These are phyloP conservation scores for Nyssa sinensis DNA, from an alignment of 148 eudicot genomes.

Conservation along the genomic window DNA sequence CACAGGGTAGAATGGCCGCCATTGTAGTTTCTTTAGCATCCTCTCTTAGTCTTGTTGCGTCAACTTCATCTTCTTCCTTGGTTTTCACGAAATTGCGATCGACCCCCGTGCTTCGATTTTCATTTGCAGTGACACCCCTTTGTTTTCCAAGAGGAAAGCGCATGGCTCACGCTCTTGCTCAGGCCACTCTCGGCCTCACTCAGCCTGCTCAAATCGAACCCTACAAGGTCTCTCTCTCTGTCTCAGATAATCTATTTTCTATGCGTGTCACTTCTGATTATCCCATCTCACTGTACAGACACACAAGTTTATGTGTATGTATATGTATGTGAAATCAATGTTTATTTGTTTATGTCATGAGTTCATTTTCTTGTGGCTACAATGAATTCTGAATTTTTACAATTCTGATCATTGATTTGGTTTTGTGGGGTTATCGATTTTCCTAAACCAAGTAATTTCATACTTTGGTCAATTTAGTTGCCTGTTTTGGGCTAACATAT, in stretches of 20 bases:
- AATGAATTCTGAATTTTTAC: too few relatives aligned
- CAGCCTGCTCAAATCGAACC: slow-evolving; percentile 46
- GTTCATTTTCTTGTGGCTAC: too few relatives aligned
- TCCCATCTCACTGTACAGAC: too few relatives aligned
- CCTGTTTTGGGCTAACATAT: too few relatives aligned
- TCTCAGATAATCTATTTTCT: neutral
- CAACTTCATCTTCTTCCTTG: slow-evolving; percentile 12
- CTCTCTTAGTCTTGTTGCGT: slow-evolving; percentile 21
- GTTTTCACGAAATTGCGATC: slow-evolving; percentile 26
- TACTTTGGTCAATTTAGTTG: too few relatives aligned
- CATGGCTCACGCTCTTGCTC: slow-evolving; percentile 55
- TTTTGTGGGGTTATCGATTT: too few relatives aligned
- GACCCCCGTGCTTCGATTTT: slow-evolving; percentile 16
- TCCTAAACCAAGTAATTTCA: too few relatives aligned
- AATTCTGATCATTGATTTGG: too few relatives aligned
- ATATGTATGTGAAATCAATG: too few relatives aligned
- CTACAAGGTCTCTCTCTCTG: slow-evolving; percentile 41
- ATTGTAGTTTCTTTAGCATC: slow-evolving; percentile 29
- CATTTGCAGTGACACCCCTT: slow-evolving; percentile 20
- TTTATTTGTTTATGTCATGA: too few relatives aligned
- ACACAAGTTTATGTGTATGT: too few relatives aligned
- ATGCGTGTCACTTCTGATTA: neutral
- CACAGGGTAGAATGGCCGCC: slow-evolving; percentile 33
- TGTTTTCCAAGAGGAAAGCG: slow-evolving; percentile 17
- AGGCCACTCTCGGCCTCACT: slow-evolving; percentile 70